Percentiles rank a stretch among this genome's conserved stretches.
These are phyloP conservation scores for Tritrichomonas foetus DNA, from an alignment of 208 protist genomes.

Conservation along the genomic window DNA sequence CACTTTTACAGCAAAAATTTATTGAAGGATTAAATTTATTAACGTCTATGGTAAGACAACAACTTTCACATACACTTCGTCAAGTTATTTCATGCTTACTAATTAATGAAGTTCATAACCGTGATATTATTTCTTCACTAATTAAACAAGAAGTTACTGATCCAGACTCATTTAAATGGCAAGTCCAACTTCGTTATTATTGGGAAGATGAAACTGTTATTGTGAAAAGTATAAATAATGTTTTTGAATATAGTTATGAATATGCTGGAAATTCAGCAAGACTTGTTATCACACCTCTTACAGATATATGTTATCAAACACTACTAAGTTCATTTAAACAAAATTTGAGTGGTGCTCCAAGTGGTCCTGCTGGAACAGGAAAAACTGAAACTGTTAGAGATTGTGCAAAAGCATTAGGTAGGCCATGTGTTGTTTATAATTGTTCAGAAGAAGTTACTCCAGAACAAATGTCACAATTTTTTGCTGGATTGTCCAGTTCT, in stretches of 20 bases:
- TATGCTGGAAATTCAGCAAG: constrained; percentile 60
- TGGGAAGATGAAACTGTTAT: constrained; percentile 64
- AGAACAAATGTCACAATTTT: constrained; percentile 57
- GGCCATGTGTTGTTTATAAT: constrained; percentile 85
- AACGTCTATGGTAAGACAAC: constrained; percentile 16
- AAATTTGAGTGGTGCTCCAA: constrained; percentile 62
- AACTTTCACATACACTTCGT: neutral
- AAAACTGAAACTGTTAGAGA: constrained; percentile 69
- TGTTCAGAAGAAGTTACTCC: constrained; percentile 81
- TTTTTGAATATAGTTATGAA: constrained; percentile 58
- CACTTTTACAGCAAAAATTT: constrained; percentile 55
- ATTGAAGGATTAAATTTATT: neutral
- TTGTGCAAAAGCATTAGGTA: constrained; percentile 63
- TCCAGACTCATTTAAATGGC: constrained; percentile 84
- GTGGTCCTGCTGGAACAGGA: constrained; percentile 67
- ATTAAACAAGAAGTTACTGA: constrained; percentile 75
- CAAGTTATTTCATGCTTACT: constrained; percentile 46
- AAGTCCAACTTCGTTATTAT: constrained; percentile 88
- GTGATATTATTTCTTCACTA: constrained; percentile 59
- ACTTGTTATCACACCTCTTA: constrained; percentile 61
- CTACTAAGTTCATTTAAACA: constrained; percentile 65
- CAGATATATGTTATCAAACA: constrained; percentile 69
- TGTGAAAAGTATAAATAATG: constrained; percentile 54
- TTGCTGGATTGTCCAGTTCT: constrained; percentile 51
- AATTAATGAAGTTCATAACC: constrained; percentile 69